Evolutionary conservation across 192 early-diverging fungal species (phyloP).

Genomic region (Hyaloraphidium curvatum): DNA sequence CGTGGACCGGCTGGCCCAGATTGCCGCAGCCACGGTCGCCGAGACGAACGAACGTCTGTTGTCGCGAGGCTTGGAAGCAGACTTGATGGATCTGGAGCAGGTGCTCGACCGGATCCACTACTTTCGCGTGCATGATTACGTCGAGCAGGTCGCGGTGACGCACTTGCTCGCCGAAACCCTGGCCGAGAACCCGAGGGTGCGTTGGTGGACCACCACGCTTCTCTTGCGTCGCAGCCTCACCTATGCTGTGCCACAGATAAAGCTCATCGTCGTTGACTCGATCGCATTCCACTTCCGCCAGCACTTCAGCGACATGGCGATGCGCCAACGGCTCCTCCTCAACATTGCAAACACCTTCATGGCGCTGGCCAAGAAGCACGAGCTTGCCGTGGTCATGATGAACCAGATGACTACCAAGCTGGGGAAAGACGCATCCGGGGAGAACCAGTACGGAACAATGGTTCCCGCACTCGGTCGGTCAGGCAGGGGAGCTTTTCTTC

Average conservation of each 20-base stretch:
- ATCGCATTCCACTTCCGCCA: constrained; percentile 28
- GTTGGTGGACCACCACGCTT: not conserved
- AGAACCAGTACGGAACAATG: no score
- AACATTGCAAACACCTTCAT: no score
- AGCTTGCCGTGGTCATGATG: no score
- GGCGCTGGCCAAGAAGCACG: no score
- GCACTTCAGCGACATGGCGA: no score
- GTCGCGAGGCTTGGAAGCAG: no score
- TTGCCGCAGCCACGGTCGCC: constrained; percentile 8
- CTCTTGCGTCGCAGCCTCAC: not conserved
- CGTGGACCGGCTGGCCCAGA: constrained; percentile 13
- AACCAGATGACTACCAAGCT: no score
- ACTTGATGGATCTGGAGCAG: not conserved
- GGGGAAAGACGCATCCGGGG: no score
- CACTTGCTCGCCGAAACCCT: not conserved
- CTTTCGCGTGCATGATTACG: not conserved
- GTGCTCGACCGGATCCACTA: not conserved
- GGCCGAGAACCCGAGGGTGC: not conserved
- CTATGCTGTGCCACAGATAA: constrained; percentile 7
- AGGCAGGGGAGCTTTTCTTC: no score
- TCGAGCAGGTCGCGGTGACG: not conserved
- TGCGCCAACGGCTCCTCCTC: no score
- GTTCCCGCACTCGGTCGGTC: no score
- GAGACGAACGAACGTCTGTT: not conserved
- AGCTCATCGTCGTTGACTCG: constrained; percentile 21